phyloP scores from a whole-genome alignment of 192 early-diverging fungal genomes.

The Hyaloraphidium curvatum region DNA sequence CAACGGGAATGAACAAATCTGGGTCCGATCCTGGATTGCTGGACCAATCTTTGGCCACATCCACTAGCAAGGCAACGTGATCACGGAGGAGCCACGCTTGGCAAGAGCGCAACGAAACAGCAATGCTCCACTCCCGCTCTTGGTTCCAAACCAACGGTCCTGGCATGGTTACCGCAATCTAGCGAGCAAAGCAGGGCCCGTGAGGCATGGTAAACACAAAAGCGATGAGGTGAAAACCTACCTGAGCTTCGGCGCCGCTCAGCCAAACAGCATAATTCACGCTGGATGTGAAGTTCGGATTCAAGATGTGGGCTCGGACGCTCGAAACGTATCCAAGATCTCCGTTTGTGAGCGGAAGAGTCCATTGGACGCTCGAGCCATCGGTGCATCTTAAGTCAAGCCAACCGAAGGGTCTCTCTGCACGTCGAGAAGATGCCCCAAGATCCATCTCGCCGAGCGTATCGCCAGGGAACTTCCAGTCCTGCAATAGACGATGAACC shows the following conservation, averaged over 20 bases:
- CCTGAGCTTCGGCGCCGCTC: conserved; percentile 25
- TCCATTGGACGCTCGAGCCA: conserved; percentile 29
- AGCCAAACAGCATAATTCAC: conserved; percentile 45
- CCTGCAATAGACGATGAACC: no score
- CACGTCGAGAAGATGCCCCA: no score
- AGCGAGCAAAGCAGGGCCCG: not conserved
- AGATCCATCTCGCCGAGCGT: no score
- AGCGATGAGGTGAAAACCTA: conserved; percentile 8
- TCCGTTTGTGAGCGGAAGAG: conserved; percentile 32
- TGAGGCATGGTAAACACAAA: not conserved
- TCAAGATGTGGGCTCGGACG: conserved; percentile 25
- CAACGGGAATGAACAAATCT: conserved; percentile 26
- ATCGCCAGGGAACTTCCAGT: no score
- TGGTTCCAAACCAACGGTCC: conserved; percentile 54
- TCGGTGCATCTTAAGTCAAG: conserved; percentile 31
- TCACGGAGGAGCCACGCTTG: conserved; percentile 46
- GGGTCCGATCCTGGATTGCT: conserved; percentile 24
- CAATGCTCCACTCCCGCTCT: conserved; percentile 41
- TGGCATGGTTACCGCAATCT: conserved; percentile 34
- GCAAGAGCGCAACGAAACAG: conserved; percentile 20
- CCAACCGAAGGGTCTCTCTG: conserved; percentile 52
- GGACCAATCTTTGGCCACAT: conserved; percentile 47
- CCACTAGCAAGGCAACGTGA: conserved; percentile 53
- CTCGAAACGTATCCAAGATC: conserved; percentile 31
- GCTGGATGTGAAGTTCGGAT: conserved; percentile 33